These are phyloP conservation scores for Zygnema circumcarinatum DNA, from an alignment of 139 green algal genomes.

Conservation along the genomic window DNA sequence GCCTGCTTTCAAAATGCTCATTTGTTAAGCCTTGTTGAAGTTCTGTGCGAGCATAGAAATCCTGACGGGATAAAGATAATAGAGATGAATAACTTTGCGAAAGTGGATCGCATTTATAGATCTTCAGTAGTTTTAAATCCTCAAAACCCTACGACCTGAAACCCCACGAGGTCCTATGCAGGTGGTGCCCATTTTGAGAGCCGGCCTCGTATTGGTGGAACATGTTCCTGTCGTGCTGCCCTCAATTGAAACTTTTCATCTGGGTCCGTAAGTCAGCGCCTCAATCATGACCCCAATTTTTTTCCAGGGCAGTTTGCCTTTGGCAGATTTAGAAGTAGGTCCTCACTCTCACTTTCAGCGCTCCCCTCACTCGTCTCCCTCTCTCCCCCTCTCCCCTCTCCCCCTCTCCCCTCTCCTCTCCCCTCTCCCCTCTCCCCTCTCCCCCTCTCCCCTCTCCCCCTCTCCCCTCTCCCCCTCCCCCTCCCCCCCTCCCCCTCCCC, in stretches of 20 bases:
- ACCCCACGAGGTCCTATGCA: too few relatives aligned
- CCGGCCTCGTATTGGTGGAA: constrained; percentile 88
- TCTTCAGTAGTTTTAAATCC: too few relatives aligned
- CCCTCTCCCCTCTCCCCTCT: neutral
- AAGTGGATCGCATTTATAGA: too few relatives aligned
- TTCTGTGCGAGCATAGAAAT: too few relatives aligned
- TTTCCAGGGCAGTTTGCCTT: too few relatives aligned
- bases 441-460: neutral
- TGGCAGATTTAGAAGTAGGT: too few relatives aligned
- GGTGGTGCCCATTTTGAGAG: constrained; percentile 90
- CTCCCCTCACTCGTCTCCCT: neutral
- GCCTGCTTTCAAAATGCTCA: constrained; percentile 5
- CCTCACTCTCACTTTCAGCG: constrained; percentile 8
- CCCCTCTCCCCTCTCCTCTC: neutral
- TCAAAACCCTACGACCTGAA: too few relatives aligned
- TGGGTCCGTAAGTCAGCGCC: constrained; percentile 83
- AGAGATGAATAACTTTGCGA: too few relatives aligned
- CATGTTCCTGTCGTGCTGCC: constrained; percentile 80
- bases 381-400: neutral
- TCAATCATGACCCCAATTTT: constrained; percentile 78
- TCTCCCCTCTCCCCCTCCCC: neutral
- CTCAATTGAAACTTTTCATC: constrained; percentile 81
- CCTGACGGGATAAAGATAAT: too few relatives aligned
- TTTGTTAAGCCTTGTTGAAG: too few relatives aligned
- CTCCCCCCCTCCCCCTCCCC: too few relatives aligned